Evolutionary conservation across 108 stramenopile species (phyloP).

Genomic region (Cyclotella sp.): DNA sequence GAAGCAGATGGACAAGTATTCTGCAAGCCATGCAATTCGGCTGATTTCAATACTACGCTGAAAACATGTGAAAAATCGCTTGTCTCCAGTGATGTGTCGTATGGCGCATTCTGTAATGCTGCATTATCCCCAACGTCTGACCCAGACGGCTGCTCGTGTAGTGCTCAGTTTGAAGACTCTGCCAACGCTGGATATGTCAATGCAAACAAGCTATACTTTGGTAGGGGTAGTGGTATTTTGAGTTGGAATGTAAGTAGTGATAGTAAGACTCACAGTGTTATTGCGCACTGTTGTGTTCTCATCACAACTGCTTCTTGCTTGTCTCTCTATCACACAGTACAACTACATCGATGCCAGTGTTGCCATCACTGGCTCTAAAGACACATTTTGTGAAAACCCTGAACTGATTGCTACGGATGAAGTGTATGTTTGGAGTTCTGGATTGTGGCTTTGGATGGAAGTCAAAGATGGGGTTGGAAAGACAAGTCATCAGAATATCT

Average conservation of each 20-base stretch:
- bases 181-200: slow-evolving; percentile 1
- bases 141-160: slow-evolving; percentile 15
- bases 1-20: not conserved
- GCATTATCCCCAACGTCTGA: not conserved
- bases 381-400: slow-evolving; percentile 1
- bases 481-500: not conserved
- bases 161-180: not conserved
- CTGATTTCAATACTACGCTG: not conserved
- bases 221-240: not conserved
- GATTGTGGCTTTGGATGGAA: slow-evolving; percentile 3
- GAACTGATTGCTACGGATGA: slow-evolving; percentile 20
- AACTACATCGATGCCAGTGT: slow-evolving; percentile 17
- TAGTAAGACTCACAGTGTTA: not conserved
- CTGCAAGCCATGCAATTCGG: slow-evolving; percentile 5
- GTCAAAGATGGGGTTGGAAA: not conserved
- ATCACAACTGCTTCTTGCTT: not conserved
- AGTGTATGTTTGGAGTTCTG: slow-evolving; percentile 1
- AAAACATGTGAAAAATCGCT: not conserved
- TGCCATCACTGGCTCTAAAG: not conserved
- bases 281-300: not conserved
- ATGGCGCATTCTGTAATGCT: slow-evolving; percentile 1
- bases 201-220: slow-evolving; percentile 18
- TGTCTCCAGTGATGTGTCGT: not conserved
- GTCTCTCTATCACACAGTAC: not conserved
- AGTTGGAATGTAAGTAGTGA: not conserved